Base-by-base conservation (phyloP, 2,329 filamentous ascomycete species). In the Periconia sp. region DNA sequence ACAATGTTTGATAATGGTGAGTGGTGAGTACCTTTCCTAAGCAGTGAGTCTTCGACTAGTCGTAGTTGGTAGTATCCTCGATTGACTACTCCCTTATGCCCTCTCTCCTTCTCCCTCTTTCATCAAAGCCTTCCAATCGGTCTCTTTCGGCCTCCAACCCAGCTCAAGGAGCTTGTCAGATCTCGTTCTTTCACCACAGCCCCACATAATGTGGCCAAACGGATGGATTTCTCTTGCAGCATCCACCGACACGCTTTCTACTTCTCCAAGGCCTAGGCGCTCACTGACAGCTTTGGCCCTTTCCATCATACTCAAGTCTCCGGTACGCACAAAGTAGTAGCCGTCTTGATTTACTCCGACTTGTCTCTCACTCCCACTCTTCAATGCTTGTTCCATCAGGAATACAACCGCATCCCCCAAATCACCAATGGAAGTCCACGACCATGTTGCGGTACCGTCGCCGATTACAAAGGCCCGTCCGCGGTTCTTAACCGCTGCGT, bases 61-160 rank as follows among this genome's bases (percentile, higher is more conserved):
- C n/a, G n/a, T 50, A 50, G 45, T 53, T 43, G 47, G 46, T 50
- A 54, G 47, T 54, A 54, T 50, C 50, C 41, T 40, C 50, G 50
- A 53, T 46, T 56, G 53, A 47, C 50, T 56, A 47, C 50, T 56
- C 50, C 54, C 44, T 54, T 54, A 56, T 56, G 54, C 54, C 54
- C 54, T 53, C 52, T 54, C 53, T 52, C 53, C 53, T 45, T 44
- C 49, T 56, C 35, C 47, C 35, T 56, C 53, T 56, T 57, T 49
- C 52, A 57, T 57, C 52, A 54, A 54, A 54, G 41, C 52, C 48
- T 49, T 57, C 52, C 55, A 57, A 57, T 57, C 55, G 18, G 55
- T 54, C 23, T 54, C 55, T 54, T 54, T 57, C 49, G 55, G 55
- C 41, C 45, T 57, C 55, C 55, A 57, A 52, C 55, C 52, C 52